Percentiles rank a stretch among this genome's conserved stretches.
phyloP scores from a whole-genome alignment of 1,284 basidiomycete species.

The Kwoniella shivajii region DNA sequence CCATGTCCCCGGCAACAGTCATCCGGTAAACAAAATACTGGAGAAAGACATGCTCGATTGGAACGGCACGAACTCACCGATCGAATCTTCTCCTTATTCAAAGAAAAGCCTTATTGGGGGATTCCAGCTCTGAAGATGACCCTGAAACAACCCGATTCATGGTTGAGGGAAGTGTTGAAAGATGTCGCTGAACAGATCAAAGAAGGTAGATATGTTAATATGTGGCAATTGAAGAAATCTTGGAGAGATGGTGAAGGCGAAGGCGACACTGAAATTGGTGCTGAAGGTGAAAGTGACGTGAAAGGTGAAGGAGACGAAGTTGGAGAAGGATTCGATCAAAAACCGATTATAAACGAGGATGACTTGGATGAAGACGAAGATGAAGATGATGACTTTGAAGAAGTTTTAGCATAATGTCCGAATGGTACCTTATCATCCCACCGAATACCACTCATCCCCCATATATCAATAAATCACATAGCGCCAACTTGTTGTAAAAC shows the following conservation, averaged over 20 bases:
- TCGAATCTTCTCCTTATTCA: conserved; percentile 77
- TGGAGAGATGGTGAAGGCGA: conserved; percentile 24
- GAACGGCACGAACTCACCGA: conserved; percentile 87
- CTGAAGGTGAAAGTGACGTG: conserved; percentile 6
- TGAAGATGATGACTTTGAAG: conserved; percentile 18
- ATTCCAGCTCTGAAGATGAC: conserved; percentile 76
- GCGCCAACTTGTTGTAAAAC: no score
- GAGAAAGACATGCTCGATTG: conserved; percentile 84
- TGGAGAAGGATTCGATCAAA: conserved; percentile 2
- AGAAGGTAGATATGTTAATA: conserved; percentile 64
- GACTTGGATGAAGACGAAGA: conserved; percentile 10
- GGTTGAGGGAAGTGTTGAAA: conserved; percentile 80
- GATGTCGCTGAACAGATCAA: conserved; percentile 81
- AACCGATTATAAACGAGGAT: background rate
- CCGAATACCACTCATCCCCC: conserved; percentile 76
- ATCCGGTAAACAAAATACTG: conserved; percentile 47
- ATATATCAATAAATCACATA: no score
- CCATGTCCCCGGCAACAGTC: background rate
- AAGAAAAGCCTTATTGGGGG: conserved; percentile 77
- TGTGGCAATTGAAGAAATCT: conserved; percentile 50
- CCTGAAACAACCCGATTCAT: conserved; percentile 87
- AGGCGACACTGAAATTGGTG: conserved; percentile 3
- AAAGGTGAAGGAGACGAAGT: conserved; percentile 23
- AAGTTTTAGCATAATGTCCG: conserved; percentile 6
- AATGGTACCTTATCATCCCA: conserved; percentile 61